Percentiles rank a stretch among this genome's conserved stretches.
phyloP scores from a whole-genome alignment of 2,329 filamentous ascomycete genomes.

The Alternaria sp. region DNA sequence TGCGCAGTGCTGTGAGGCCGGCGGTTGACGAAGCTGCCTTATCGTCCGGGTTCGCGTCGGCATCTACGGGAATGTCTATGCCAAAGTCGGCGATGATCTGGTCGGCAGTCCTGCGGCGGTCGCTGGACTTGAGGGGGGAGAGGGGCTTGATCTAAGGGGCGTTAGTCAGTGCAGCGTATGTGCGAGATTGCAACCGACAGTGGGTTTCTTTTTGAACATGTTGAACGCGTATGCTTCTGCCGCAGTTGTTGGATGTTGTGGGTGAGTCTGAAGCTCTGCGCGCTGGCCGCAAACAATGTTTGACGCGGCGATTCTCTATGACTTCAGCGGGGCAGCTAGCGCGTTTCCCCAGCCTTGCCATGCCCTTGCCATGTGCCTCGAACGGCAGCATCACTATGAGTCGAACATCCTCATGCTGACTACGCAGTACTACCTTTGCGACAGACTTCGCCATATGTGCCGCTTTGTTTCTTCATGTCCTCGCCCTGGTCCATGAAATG shows the following conservation, averaged over 20 bases:
- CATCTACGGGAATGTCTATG: conserved; percentile 54
- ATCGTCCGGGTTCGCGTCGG: conserved; percentile 48
- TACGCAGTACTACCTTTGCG: not conserved
- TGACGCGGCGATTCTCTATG: conserved; percentile 2
- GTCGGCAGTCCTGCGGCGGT: conserved; percentile 70
- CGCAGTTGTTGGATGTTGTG: not conserved
- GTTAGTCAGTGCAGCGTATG: conserved; percentile 9
- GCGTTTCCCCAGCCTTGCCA: not conserved
- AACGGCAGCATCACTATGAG: not conserved
- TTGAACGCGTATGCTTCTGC: conserved; percentile 5
- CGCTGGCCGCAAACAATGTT: not conserved
- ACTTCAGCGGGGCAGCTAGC: conserved; percentile 23
- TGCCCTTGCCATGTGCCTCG: not conserved
- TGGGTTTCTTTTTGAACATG: conserved; percentile 72
- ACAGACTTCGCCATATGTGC: not conserved
- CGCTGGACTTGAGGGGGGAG: conserved; percentile 70
- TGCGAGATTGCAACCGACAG: conserved; percentile 45
- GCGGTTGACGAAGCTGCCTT: conserved; percentile 51
- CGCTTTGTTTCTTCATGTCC: not conserved
- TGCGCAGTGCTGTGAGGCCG: conserved; percentile 60
- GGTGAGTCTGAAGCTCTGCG: not conserved
- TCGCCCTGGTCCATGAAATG: not conserved
- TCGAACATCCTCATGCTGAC: not conserved
- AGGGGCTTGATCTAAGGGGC: conserved; percentile 69
- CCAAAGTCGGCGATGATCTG: conserved; percentile 69